Conservation (phyloP, 495 filamentous ascomycete species). For the Penicillium soppii region DNA sequence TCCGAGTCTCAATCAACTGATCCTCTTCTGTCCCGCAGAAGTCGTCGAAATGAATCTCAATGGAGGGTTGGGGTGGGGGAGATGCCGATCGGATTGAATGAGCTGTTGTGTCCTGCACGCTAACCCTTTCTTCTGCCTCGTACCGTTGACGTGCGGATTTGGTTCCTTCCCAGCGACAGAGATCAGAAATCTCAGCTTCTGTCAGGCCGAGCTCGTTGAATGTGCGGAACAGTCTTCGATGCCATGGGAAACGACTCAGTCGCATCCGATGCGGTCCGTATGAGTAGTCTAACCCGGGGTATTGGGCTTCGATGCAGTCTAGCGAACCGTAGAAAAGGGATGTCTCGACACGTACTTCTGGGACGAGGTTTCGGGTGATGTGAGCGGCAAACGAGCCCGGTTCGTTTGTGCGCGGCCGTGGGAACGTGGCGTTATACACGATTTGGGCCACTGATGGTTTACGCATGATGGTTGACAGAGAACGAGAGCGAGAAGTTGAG, state of each 20-base stretch:
- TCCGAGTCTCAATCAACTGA: constrained; percentile 23
- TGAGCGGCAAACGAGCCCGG: constrained; percentile 58
- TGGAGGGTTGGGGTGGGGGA: constrained; percentile 31
- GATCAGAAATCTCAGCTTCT: constrained; percentile 65
- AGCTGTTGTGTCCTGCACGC: constrained; percentile 76
- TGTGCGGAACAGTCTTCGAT: constrained; percentile 75
- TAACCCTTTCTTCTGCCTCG: constrained; percentile 72
- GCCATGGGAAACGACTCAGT: constrained; percentile 76
- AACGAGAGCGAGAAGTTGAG: background rate
- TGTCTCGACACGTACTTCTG: constrained; percentile 84
- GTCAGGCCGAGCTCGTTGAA: constrained; percentile 82
- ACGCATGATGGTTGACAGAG: constrained; percentile 47
- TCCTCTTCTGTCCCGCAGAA: constrained; percentile 29
- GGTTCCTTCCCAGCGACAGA: constrained; percentile 95
- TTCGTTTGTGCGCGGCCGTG: constrained; percentile 54
- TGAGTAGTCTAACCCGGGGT: constrained; percentile 87
- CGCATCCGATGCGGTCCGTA: constrained; percentile 78
- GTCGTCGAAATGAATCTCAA: constrained; percentile 35
- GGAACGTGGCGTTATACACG: constrained; percentile 58
- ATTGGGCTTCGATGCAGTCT: constrained; percentile 83
- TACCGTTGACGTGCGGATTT: constrained; percentile 83
- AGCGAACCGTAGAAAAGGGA: constrained; percentile 82
- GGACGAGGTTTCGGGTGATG: constrained; percentile 69
- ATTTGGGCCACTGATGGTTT: constrained; percentile 55
- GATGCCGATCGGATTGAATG: constrained; percentile 55